These are phyloP conservation scores for Cryptococcus hybrid DNA, from an alignment of 1,284 basidiomycete genomes.

Conservation along the genomic window DNA sequence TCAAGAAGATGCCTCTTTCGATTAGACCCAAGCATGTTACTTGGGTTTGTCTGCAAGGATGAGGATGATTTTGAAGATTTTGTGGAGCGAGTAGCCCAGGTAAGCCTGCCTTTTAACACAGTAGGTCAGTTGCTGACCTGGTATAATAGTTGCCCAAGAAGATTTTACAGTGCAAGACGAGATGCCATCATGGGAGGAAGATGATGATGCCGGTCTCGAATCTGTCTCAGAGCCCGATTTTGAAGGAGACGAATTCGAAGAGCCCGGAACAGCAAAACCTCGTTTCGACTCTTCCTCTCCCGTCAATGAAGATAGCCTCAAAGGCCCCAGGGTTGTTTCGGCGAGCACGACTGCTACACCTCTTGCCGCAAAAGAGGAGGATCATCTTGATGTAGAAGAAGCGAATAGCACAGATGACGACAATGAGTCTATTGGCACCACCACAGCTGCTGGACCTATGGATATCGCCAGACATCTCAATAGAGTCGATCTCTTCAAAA, in stretches of 20 bases:
- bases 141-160: constrained; percentile 62
- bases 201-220: constrained; percentile 72
- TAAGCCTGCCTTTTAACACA: constrained; percentile 45
- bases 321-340: not conserved
- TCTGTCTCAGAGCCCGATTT: constrained; percentile 67
- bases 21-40: constrained; percentile 95
- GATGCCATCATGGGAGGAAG: constrained; percentile 72
- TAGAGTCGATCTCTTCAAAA: not conserved
- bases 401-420: not conserved
- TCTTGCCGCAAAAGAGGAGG: not conserved
- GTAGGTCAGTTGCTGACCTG: not conserved
- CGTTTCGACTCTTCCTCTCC: not conserved
- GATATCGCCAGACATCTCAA: constrained; percentile 4
- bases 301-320: too few relatives aligned
- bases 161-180: constrained; percentile 80
- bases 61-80: constrained; percentile 84
- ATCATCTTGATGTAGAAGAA: not conserved
- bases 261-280: not conserved
- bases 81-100: constrained; percentile 64
- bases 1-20: constrained; percentile 76
- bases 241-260: not conserved
- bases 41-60: constrained; percentile 83
- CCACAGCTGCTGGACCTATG: constrained; percentile 8
- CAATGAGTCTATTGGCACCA: constrained; percentile 9
- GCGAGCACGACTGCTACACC: not conserved